phyloP scores from a whole-genome alignment of 169 alveolate species.

The Cryptosporidium viatorum region DNA sequence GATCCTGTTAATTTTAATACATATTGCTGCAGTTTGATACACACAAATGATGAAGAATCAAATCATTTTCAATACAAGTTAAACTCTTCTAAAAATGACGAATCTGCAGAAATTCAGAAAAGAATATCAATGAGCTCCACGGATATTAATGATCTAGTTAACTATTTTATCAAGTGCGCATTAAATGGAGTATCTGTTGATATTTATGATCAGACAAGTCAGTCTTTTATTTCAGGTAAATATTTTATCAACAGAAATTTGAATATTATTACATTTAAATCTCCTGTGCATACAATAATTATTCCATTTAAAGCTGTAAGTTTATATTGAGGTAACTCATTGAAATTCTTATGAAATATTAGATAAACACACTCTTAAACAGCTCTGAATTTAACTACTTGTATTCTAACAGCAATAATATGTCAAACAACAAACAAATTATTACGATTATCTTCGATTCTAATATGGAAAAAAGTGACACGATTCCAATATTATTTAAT shows the following conservation, averaged over 20 bases:
- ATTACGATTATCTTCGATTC: constrained; percentile 59
- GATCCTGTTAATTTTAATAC: constrained; percentile 7
- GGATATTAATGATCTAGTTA: constrained; percentile 51
- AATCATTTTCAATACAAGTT: background rate
- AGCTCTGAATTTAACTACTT: constrained; percentile 52
- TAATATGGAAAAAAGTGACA: constrained; percentile 62
- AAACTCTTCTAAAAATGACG: constrained; percentile 13
- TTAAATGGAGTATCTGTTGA: constrained; percentile 51
- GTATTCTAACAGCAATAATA: constrained; percentile 22
- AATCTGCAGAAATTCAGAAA: constrained; percentile 43
- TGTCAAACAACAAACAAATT: constrained; percentile 22
- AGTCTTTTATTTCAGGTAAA: constrained; percentile 61
- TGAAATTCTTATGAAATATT: background rate
- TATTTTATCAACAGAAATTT: constrained; percentile 48
- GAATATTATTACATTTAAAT: constrained; percentile 46
- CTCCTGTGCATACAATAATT: constrained; percentile 55
- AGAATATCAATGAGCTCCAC: constrained; percentile 28
- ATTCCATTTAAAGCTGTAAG: constrained; percentile 75
- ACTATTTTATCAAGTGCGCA: constrained; percentile 51
- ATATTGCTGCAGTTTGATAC: constrained; percentile 26
- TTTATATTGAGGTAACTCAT: background rate
- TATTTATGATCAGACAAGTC: constrained; percentile 61
- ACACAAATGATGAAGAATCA: background rate
- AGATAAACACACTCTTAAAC: constrained; percentile 59
- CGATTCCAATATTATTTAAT: constrained; percentile 24